Evolutionary conservation across 345 rosid genomes (phyloP), one percentile per base, ranked within the genome.

Genomic region (Salix viminalis): DNA sequence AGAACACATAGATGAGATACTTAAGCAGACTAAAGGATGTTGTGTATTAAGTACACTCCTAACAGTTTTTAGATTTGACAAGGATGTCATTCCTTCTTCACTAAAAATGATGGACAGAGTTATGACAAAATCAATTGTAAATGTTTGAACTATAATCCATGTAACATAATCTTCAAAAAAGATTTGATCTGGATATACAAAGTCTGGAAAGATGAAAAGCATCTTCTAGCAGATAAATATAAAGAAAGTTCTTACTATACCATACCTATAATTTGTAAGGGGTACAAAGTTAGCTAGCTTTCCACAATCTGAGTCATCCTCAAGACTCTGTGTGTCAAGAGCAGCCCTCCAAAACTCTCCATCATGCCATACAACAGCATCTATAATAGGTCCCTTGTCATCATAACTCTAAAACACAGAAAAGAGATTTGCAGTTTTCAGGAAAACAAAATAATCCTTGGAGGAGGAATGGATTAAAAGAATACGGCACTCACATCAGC

Each of bases 341-440:
- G 98, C 98, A 81, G 79, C 97, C 87, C 98, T 90, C 98, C 99
- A 96, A 50, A 89, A 83, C 79, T 92, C 95, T 65, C 97, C 99
- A 79, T 96, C 98, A 83, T 96, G 87, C 99, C 99, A 96, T 52
- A 91, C 97, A 81, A 92, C 94, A 85, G 97, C 97, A 77, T 96
- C 99, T 76, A 96, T 88, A 70, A 90, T 82, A 83, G 98, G 98
- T 69, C 99, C 99, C 84, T 88, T 92, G 85, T 96, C 99, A 83
- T 93, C 94, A 81, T 90, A 92, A 82, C 79, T 86, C 98, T 96
- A 77, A 66, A 74, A 81, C 50, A 68, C 70, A 70, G 48, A 75
- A 61, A 80, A 15, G 30, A 46, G 23, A 71, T 41, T 32, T 69
- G 41, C 8, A 21, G 26, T 74, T 66, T 80, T 71, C 72, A 72